Evolutionary conservation across 2,329 filamentous ascomycete genomes (phyloP).

Genomic region (Chaetomiaceae sp.): DNA sequence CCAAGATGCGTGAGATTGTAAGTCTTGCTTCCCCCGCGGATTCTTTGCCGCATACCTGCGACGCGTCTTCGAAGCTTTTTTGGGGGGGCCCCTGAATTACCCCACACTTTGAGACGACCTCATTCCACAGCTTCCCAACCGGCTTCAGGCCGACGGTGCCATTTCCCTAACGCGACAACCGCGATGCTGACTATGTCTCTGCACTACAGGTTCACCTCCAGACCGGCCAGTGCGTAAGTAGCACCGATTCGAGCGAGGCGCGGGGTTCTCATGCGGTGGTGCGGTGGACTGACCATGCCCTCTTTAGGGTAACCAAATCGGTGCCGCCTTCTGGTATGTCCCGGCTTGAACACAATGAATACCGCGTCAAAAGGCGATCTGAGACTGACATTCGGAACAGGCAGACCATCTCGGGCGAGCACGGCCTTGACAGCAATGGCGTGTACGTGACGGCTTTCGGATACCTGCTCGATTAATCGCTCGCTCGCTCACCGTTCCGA

Average conservation of each 20-base stretch:
- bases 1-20: slow-evolving; percentile 71
- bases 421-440: slow-evolving; percentile 95
- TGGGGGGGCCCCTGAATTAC: slow-evolving; percentile 24
- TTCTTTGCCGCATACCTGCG: slow-evolving; percentile 11
- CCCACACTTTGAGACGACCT: slow-evolving; percentile 22
- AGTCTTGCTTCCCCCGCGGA: slow-evolving; percentile 31
- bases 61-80: slow-evolving; percentile 23
- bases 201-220: slow-evolving; percentile 88
- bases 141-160: slow-evolving; percentile 4
- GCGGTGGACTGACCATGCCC: slow-evolving; percentile 33
- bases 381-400: slow-evolving; percentile 42
- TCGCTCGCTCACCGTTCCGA: slow-evolving; percentile 29
- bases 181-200: slow-evolving; percentile 51
- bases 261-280: slow-evolving; percentile 4
- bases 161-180: neutral
- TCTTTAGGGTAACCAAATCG: slow-evolving; percentile 96
- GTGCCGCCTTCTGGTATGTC: slow-evolving; percentile 96
- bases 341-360: neutral
- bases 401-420: slow-evolving; percentile 82
- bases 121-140: slow-evolving; percentile 7
- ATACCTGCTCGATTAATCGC: slow-evolving; percentile 6
- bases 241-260: slow-evolving; percentile 3
- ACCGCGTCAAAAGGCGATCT: slow-evolving; percentile 9
- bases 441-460: slow-evolving; percentile 57
- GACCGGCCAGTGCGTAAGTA: slow-evolving; percentile 97